These are phyloP conservation scores for Chlorella sp. DNA, from an alignment of 139 green algal genomes.

Conservation along the genomic window DNA sequence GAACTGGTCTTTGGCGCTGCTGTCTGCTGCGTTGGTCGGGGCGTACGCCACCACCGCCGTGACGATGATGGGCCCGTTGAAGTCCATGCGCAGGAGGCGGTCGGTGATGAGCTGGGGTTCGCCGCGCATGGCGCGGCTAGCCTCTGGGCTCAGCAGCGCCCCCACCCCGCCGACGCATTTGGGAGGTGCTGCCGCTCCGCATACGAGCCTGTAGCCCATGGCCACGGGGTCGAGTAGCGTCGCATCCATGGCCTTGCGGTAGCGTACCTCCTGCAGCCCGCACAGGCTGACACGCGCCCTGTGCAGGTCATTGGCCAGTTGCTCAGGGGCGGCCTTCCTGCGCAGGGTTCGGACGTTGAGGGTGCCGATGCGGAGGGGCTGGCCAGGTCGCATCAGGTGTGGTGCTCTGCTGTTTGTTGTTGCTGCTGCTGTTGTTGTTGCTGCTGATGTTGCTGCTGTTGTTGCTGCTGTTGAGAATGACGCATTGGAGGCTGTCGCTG, in stretches of 20 bases:
- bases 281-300: not conserved
- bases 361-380: not conserved
- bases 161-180: not conserved
- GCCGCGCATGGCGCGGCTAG: not conserved
- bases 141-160: not conserved
- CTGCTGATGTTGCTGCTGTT: not conserved
- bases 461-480: not conserved
- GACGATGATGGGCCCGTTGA: not conserved
- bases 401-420: not conserved
- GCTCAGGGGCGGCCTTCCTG: not conserved
- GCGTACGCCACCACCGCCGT: not conserved
- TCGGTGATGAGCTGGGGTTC: not conserved
- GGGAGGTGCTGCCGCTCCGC: not conserved
- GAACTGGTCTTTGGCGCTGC: not conserved
- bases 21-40: not conserved
- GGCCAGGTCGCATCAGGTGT: not conserved
- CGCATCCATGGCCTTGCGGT: no score
- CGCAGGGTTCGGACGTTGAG: not conserved
- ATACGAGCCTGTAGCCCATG: not conserved
- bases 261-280: not conserved
- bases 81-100: not conserved
- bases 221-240: no score
- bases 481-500: no score
- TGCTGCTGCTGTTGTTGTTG: not conserved
- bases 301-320: not conserved